Evolutionary conservation across 345 rosid genomes (phyloP), one percentile per base, ranked within the genome.

Genomic region (Nephelium lappaceum): DNA sequence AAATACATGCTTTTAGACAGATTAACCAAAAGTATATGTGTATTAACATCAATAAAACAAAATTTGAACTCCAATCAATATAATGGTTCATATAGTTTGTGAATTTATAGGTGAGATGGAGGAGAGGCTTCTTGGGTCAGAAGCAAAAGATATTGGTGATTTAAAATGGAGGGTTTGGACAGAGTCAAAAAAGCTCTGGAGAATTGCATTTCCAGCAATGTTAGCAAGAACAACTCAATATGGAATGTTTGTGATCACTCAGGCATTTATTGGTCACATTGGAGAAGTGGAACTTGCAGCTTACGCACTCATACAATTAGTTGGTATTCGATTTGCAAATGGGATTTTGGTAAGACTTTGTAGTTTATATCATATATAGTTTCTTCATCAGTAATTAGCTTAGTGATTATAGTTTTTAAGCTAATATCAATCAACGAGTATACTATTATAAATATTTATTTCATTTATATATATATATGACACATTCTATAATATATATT

Each of bases 231-330:
- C 81, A 8, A 79, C 86, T 39, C 53, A 84, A 2, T 91, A 86
- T 70, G 91, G 92, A 8, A 80, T 85, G 71, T 81, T 89, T 19
- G 87, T 89, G 58, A 84, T 91, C 19, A 89, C 92, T 18, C 94
- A 89, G 58, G 89, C 89, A 15, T 91, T 91, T 77, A 87, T 91
- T 2, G 92, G 92, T 15, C 92, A 84, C 58, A 77, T 89, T 38
- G 78, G 86, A 12, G 73, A 81, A 16, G 16, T 84, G 0, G 84
- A 90, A 63, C 86, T 91, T 19, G 86, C 94, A 0, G 90, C 87
- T 68, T 91, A 86, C 16, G 94, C 94, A 11, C 92, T 91, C 53
- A 81, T 91, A 6, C 94, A 87, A 79, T 83, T 87, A 79, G 82
- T 85, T 4, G 82, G 83, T 25, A 19, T 91, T n/a, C 82, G 91